Evolutionary conservation across 305 asterid genomes (phyloP).

Genomic region (Rubia balearica): DNA sequence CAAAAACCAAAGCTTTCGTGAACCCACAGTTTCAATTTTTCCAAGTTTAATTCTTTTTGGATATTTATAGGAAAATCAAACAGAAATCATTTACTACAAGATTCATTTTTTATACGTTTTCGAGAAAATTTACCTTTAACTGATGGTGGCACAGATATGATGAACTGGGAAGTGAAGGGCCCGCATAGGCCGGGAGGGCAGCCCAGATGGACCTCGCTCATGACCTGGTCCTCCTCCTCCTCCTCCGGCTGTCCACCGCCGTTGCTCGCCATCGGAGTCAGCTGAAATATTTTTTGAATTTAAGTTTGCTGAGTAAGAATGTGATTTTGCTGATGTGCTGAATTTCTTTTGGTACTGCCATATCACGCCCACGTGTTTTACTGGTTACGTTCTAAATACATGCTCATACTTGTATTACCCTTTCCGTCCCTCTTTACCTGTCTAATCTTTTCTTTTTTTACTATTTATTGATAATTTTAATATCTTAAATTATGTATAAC

Average conservation of each 20-base stretch:
- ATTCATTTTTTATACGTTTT: not conserved
- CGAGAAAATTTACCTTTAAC: constrained; percentile 25
- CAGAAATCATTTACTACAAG: not conserved
- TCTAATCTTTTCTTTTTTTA: no score
- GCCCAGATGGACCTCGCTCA: constrained; percentile 94
- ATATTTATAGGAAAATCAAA: not conserved
- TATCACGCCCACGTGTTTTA: no score
- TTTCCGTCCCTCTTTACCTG: no score
- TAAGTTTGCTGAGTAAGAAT: not conserved
- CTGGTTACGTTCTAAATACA: no score
- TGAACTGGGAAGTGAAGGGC: constrained; percentile 59
- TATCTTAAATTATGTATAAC: no score
- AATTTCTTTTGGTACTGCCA: no score
- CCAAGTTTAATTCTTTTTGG: not conserved
- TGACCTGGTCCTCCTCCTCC: constrained; percentile 68
- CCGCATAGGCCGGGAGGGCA: constrained; percentile 69
- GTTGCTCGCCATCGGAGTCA: not conserved
- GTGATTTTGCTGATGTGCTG: no score
- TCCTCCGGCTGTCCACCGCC: constrained; percentile 15
- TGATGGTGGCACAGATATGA: constrained; percentile 44
- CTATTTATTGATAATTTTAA: no score
- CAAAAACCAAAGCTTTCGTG: not conserved
- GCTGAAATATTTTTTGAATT: not conserved
- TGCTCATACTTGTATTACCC: no score
- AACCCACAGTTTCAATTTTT: not conserved